A percentile compares a stretch with the other conserved stretches of the same genome.
These are phyloP conservation scores for Fusarium falciforme DNA, from an alignment of 2,329 filamentous ascomycete genomes.

Conservation along the genomic window DNA sequence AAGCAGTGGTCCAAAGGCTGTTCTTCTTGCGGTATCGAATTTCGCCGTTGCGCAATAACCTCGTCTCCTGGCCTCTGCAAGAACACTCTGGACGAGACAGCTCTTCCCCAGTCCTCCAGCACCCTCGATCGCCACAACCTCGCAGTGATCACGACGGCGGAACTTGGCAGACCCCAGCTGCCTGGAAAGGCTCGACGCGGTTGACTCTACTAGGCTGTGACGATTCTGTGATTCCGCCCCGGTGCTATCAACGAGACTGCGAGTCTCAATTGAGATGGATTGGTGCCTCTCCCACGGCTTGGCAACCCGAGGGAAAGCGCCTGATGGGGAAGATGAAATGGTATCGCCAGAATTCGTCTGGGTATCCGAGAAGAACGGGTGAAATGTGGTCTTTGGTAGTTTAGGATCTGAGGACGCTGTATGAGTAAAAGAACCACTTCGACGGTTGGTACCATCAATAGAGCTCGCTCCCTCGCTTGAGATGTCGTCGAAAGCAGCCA, in stretches of 20 bases:
- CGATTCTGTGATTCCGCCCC: conserved; percentile 55
- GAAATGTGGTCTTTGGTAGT: conserved; percentile 51
- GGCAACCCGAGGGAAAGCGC: conserved; percentile 50
- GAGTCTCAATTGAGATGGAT: conserved; percentile 62
- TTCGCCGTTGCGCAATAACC: conserved; percentile 76
- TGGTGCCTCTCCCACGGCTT: conserved; percentile 65
- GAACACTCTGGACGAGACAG: conserved; percentile 71
- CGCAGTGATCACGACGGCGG: conserved; percentile 70
- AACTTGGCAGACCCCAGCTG: conserved; percentile 69
- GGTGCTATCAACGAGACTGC: conserved; percentile 59
- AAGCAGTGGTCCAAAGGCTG: conserved; percentile 71
- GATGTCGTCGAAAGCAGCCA: conserved; percentile 60
- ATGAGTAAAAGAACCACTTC: conserved; percentile 62
- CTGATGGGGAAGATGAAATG: conserved; percentile 59
- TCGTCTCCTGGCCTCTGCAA: conserved; percentile 68
- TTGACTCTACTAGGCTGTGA: conserved; percentile 58
- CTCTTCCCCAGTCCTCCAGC: conserved; percentile 74
- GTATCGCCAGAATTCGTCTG: conserved; percentile 58
- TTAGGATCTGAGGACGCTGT: conserved; percentile 57
- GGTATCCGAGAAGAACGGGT: conserved; percentile 57
- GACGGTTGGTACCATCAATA: conserved; percentile 61
- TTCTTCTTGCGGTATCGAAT: conserved; percentile 71
- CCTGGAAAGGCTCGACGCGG: conserved; percentile 62
- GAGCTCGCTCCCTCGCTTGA: conserved; percentile 73
- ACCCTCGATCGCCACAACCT: conserved; percentile 71